These are phyloP conservation scores for Rhexocercosporidium sp. DNA, from an alignment of 2,329 filamentous ascomycete species.

Conservation along the genomic window DNA sequence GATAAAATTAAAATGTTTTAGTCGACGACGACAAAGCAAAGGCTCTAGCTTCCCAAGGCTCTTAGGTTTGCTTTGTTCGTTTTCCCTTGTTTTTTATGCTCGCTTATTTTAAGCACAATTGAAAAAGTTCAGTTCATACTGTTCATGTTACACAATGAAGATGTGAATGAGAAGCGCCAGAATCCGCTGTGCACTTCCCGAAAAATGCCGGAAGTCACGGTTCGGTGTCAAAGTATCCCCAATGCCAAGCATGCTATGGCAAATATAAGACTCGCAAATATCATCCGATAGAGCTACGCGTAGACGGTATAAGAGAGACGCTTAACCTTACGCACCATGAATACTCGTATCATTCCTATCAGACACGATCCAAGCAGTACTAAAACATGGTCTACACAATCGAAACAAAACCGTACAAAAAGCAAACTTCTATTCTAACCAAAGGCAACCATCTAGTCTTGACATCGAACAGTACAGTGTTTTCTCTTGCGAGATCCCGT, in stretches of 20 bases:
- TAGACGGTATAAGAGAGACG: no score
- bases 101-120: not conserved
- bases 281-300: no score
- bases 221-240: no score
- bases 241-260: no score
- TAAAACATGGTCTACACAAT: not conserved
- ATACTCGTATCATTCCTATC: no score
- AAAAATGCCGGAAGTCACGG: no score
- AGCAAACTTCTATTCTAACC: not conserved
- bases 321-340: no score
- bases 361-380: not conserved
- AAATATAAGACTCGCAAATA: no score
- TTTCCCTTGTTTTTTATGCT: not conserved
- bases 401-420: not conserved
- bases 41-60: no score
- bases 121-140: not conserved
- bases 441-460: not conserved
- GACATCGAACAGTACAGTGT: not conserved
- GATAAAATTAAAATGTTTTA: slow-evolving; percentile 19
- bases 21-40: slow-evolving; percentile 16
- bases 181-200: not conserved
- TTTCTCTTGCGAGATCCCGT: not conserved
- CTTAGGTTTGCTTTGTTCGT: no score
- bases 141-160: not conserved
- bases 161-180: not conserved